Evolutionary conservation across 2,329 filamentous ascomycete genomes (phyloP), one percentile per base, ranked within the genome.

Genomic region (Pyrenophora graminea): DNA sequence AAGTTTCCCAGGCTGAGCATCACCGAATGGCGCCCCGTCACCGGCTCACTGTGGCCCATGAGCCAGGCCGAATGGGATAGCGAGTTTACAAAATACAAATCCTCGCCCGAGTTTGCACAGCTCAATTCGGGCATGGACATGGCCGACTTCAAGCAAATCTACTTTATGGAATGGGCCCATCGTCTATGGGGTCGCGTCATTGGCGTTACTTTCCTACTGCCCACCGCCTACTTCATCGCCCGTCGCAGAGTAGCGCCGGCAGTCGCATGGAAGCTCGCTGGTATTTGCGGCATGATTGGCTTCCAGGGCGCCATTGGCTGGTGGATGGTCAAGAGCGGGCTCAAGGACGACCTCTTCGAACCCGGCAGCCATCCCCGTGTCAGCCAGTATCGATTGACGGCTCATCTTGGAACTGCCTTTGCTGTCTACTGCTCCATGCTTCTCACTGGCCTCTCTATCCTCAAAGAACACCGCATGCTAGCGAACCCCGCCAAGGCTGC

Each of bases 131-230:
- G 90, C 72, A 99, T 99, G 94, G 88, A 84, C 27, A 80, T 99
- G 49, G 83, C 86, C 51, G 94, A 99, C 72, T 99, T 97, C 79
- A 97, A 97, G 76, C 88, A 94, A 72, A 99, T 99, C 62, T 99
- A 97, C 82, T 99, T 89, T 74, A 97, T 97, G 94, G 94, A 99
- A 80, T 99, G 94, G 94, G 86, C 87, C 37, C 94, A 99, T 75
- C 85, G 94, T 25, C 82, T 97, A 48, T 97, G 94, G 92, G 94
- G 94, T 39, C 87, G 94, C 59, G 81, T 96, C 63, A 90, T 99
- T 51, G 94, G 94, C 52, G 75, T 97, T 56, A 88, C 90, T 43
- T 97, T 97, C 74, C 85, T 96, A 40, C 69, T 97, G 1, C 94
- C 94, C 1, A 90, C 93, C 6, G 75, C 88, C 48, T 97, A 96